Conservation (phyloP, 2,329 filamentous ascomycete genomes). For the Akanthomyces muscarius region DNA sequence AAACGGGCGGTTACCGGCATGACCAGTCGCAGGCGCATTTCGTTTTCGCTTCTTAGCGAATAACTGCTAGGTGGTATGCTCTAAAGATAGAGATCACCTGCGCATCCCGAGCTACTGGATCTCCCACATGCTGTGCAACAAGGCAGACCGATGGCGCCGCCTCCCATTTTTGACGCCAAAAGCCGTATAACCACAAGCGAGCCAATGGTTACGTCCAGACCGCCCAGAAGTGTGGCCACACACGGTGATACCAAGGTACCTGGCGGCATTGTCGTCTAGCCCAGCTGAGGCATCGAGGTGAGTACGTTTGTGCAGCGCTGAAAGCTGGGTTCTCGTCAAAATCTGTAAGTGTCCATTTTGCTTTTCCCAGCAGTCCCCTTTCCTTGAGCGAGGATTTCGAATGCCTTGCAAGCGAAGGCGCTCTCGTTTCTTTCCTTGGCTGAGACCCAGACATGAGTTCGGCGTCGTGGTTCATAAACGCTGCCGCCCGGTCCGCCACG, state of each 20-base stretch:
- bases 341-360: background rate
- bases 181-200: constrained; percentile 13
- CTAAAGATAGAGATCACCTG: background rate
- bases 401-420: background rate
- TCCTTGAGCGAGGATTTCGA: background rate
- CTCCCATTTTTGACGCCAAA: background rate
- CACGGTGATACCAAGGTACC: background rate
- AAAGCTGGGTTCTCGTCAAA: background rate
- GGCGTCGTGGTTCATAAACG: constrained; percentile 15
- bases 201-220: background rate
- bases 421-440: background rate
- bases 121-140: constrained; percentile 4
- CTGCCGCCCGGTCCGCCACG: background rate
- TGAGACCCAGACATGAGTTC: constrained; percentile 1
- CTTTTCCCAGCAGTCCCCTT: background rate
- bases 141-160: background rate
- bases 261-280: background rate
- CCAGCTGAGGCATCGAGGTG: background rate
- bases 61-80: background rate
- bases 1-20: background rate
- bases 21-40: background rate
- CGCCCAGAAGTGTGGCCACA: background rate
- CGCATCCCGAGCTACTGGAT: background rate
- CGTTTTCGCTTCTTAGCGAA: constrained; percentile 14
- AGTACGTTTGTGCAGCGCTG: background rate